Evolutionary conservation across 495 filamentous ascomycete genomes (phyloP), one percentile per base, ranked within the genome.

Genomic region (Evernia prunastri): DNA sequence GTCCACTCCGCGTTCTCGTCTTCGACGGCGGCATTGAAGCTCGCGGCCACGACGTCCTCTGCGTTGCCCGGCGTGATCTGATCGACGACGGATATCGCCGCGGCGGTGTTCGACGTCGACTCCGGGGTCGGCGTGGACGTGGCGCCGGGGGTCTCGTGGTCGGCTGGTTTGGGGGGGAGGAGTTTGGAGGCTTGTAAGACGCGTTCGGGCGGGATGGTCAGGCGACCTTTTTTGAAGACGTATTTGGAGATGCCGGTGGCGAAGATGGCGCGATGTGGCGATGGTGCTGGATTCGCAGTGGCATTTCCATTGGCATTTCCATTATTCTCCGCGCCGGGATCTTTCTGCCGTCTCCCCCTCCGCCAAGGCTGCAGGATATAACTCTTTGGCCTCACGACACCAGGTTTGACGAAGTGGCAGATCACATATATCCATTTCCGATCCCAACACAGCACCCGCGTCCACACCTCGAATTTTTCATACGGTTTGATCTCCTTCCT

Each of bases 181-280:
- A 96, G 75, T 13, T 84, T 84, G 43, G 83, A 84, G 45, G 86
- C 81, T 54, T 81, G 76, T 18, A 97, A 77, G 17, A 94, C 80
- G 37, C 88, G 77, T 72, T 93, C 91, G 10, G 93, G 91, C 43
- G 90, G 82, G 10, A 97, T 82, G 10, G 93, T 98, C 66, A 92
- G 76, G 23, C 94, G 78, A 0, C 92, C 92, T 69, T 89, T 84
- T 78, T 97, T 97, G 69, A 91, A 87, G 3, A 96, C 92, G 71
- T 95, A 97, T 77, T 95, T 93, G 68, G 85, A 87, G 18, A 97
- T 68, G 7, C 84, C 87, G 4, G 85, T 87, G 1, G 92, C 92
- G 66, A 88, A 84, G 40, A 97, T 79, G 29, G 77, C 56, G 1
- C 67, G 67, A 54, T 68, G 54, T 10, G 57, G 60, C 11, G 40